These are phyloP conservation scores for Rhododendron williamsianum DNA, from an alignment of 148 eudicot species.

Conservation along the genomic window DNA sequence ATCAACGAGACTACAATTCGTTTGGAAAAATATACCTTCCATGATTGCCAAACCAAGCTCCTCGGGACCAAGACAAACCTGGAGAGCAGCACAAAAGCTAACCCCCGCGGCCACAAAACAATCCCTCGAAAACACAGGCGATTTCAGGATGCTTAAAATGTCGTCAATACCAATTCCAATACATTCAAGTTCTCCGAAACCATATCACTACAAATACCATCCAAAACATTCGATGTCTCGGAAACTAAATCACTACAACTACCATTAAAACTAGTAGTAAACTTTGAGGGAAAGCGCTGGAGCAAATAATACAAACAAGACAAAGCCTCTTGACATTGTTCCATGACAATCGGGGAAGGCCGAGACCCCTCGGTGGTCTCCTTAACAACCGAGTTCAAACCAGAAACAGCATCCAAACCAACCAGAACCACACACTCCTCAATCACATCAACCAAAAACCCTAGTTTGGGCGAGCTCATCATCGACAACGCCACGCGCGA, in stretches of 20 bases:
- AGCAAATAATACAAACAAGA: conserved; percentile 90
- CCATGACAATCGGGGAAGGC: conserved; percentile 87
- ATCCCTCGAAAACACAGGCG: conserved; percentile 76
- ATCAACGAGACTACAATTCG: conserved; percentile 22
- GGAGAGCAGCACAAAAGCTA: conserved; percentile 83
- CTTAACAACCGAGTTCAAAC: conserved; percentile 48
- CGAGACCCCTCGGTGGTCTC: conserved; percentile 54
- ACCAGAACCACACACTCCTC: conserved; percentile 69
- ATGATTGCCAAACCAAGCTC: conserved; percentile 67
- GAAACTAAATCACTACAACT: neutral
- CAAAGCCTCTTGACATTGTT: conserved; percentile 91
- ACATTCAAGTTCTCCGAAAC: conserved; percentile 6
- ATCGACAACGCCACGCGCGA: conserved; percentile 76
- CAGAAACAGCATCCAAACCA: conserved; percentile 53
- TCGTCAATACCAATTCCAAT: conserved; percentile 39
- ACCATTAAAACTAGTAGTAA: conserved; percentile 16
- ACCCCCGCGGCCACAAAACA: conserved; percentile 95
- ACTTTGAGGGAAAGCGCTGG: conserved; percentile 69
- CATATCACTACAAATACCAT: neutral
- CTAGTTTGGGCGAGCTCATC: conserved; percentile 88
- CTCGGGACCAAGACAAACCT: conserved; percentile 58
- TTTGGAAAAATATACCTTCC: conserved; percentile 50
- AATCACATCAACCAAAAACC: conserved; percentile 67
- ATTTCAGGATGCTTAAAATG: conserved; percentile 56
- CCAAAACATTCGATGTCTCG: conserved; percentile 14